Evolutionary conservation across 2,329 filamentous ascomycete species (phyloP).

Genomic region (Neonectria hederae): DNA sequence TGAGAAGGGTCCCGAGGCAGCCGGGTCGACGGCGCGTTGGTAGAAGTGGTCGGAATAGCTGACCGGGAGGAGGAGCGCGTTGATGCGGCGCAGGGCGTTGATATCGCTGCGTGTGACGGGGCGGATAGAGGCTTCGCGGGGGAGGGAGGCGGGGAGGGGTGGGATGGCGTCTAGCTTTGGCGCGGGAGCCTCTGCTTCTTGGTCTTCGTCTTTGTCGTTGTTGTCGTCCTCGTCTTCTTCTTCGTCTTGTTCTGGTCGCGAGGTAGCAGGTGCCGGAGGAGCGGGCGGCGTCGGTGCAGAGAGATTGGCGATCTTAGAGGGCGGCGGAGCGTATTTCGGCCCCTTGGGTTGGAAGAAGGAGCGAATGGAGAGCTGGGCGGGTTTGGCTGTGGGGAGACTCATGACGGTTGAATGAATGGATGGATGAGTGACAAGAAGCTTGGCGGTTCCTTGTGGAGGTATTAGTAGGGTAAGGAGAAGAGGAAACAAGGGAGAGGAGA

Average conservation of each 20-base stretch:
- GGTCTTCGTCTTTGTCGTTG: constrained; percentile 40
- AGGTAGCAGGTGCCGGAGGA: constrained; percentile 28
- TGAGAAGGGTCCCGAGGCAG: constrained; percentile 63
- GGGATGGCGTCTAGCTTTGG: constrained; percentile 31
- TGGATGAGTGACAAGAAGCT: background rate
- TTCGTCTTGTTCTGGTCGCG: constrained; percentile 39
- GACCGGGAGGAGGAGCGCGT: constrained; percentile 70
- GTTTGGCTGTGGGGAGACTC: constrained; percentile 53
- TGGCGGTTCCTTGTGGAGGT: background rate
- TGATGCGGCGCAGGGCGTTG: constrained; percentile 69
- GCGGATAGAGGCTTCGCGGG: constrained; percentile 63
- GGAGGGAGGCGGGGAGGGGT: constrained; percentile 48
- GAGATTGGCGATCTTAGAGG: constrained; percentile 36
- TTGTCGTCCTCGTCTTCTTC: constrained; percentile 41
- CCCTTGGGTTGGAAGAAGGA: constrained; percentile 68
- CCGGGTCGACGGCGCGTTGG: constrained; percentile 60
- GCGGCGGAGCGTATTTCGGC: constrained; percentile 49
- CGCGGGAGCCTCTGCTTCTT: constrained; percentile 9
- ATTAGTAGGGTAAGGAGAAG: background rate
- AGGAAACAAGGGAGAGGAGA: constrained; percentile 3
- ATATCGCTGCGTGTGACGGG: constrained; percentile 62
- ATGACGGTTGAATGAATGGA: constrained; percentile 40
- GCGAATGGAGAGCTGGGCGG: constrained; percentile 65
- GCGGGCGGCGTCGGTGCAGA: constrained; percentile 31
- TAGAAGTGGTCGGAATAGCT: constrained; percentile 73